Conservation (phyloP, 2,329 filamentous ascomycete species). For the Thelonectria rubi region DNA sequence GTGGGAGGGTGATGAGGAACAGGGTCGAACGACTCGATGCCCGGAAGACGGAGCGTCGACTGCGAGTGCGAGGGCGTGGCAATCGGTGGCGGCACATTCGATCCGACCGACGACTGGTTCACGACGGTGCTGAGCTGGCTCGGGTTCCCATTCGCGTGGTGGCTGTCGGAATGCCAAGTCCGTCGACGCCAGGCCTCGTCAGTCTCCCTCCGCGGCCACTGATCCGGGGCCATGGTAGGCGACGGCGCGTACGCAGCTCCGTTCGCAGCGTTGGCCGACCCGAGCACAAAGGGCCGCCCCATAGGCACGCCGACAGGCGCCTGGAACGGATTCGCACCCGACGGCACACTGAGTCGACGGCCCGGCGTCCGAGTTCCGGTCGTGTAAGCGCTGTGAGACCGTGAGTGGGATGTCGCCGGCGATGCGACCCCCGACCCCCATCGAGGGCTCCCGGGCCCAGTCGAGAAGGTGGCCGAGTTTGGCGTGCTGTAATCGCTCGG, state of each 20-base stretch:
- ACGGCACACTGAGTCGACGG: constrained; percentile 84
- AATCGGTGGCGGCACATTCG: constrained; percentile 60
- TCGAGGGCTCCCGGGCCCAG: constrained; percentile 78
- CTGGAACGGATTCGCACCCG: constrained; percentile 77
- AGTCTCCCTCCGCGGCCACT: constrained; percentile 71
- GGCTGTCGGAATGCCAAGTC: constrained; percentile 89
- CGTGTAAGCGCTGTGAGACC: constrained; percentile 76
- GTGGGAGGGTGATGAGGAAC: constrained; percentile 70
- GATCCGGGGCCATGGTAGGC: constrained; percentile 67
- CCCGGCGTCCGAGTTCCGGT: constrained; percentile 71
- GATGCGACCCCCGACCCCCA: constrained; percentile 76
- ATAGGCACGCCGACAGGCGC: constrained; percentile 66
- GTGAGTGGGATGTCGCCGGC: constrained; percentile 74
- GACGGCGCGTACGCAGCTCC: constrained; percentile 62
- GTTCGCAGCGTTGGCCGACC: constrained; percentile 65
- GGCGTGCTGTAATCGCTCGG: constrained; percentile 83
- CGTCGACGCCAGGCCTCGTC: constrained; percentile 84
- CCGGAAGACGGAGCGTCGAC: constrained; percentile 75
- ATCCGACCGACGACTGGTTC: constrained; percentile 70
- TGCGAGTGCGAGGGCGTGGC: constrained; percentile 61
- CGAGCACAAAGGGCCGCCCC: constrained; percentile 63
- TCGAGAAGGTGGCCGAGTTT: constrained; percentile 83
- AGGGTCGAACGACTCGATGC: constrained; percentile 91
- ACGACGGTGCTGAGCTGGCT: constrained; percentile 81
- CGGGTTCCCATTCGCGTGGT: constrained; percentile 68